Percentiles rank a stretch among this genome's conserved stretches.
phyloP scores from a whole-genome alignment of 176 grass and related monocot species.

The Ensete glaucum region DNA sequence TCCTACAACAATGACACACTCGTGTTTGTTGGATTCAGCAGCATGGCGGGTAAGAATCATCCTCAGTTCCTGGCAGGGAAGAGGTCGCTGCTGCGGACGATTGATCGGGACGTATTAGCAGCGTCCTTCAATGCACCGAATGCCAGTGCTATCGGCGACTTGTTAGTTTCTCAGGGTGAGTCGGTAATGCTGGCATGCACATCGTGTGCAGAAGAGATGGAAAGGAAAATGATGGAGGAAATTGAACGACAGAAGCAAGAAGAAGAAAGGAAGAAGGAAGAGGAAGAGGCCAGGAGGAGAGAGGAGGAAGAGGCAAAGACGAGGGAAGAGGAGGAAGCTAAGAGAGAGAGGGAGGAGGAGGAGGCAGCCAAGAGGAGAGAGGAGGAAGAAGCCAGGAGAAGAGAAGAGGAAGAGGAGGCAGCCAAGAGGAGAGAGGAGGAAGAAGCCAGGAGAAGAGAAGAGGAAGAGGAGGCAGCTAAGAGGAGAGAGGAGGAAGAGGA shows the following conservation, averaged over 20 bases:
- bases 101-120: conserved; percentile 42
- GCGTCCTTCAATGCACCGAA: conserved; percentile 38
- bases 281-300: background rate
- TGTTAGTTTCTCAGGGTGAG: conserved; percentile 38
- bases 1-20: conserved; percentile 79
- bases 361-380: background rate
- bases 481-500: background rate
- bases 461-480: background rate
- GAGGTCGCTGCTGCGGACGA: conserved; percentile 38
- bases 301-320: conserved; percentile 7
- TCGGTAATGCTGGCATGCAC: conserved; percentile 56
- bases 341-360: background rate
- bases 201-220: conserved; percentile 66
- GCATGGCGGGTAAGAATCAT: conserved; percentile 52
- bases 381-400: conserved; percentile 10
- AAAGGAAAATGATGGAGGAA: conserved; percentile 17
- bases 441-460: background rate
- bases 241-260: background rate
- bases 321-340: background rate
- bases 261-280: conserved; percentile 13
- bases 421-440: conserved; percentile 1
- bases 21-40: conserved; percentile 78
- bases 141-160: conserved; percentile 27
- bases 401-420: conserved; percentile 4
- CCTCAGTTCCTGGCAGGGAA: conserved; percentile 72